phyloP scores from a whole-genome alignment of 495 filamentous ascomycete species.

The Friedmanniomyces endolithicus region DNA sequence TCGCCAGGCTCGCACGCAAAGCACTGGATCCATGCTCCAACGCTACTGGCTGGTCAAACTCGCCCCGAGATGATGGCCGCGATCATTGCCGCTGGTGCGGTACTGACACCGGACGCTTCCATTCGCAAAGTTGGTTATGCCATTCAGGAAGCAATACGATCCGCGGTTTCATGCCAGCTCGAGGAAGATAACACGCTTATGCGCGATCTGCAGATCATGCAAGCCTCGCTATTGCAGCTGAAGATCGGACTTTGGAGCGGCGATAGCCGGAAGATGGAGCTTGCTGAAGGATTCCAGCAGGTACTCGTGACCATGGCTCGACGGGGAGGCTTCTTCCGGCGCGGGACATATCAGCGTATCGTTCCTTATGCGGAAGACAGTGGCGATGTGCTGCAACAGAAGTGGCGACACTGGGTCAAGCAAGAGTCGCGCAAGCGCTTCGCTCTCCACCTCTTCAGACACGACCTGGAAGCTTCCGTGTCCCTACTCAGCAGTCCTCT shows the following conservation, averaged over 20 bases:
- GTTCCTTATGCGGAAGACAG: slow-evolving; percentile 35
- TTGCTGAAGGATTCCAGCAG: slow-evolving; percentile 48
- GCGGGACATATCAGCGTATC: slow-evolving; percentile 38
- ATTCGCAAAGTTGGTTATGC: slow-evolving; percentile 52
- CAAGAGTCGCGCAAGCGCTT: slow-evolving; percentile 34
- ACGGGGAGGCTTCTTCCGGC: slow-evolving; percentile 31
- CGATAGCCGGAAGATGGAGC: slow-evolving; percentile 54
- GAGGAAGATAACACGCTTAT: slow-evolving; percentile 48
- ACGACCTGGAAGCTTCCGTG: slow-evolving; percentile 48
- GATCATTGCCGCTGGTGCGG: slow-evolving; percentile 44
- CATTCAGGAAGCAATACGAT: slow-evolving; percentile 46
- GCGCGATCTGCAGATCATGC: slow-evolving; percentile 41
- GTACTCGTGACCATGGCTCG: slow-evolving; percentile 38
- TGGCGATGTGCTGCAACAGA: slow-evolving; percentile 38
- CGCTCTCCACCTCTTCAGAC: slow-evolving; percentile 43
- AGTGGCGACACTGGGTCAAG: slow-evolving; percentile 47
- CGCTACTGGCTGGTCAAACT: slow-evolving; percentile 34
- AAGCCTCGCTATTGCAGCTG: slow-evolving; percentile 42
- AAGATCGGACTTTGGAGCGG: slow-evolving; percentile 57
- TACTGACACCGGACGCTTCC: slow-evolving; percentile 41
- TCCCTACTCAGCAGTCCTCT: slow-evolving; percentile 43
- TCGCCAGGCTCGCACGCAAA: slow-evolving; percentile 38
- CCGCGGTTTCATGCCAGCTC: slow-evolving; percentile 39
- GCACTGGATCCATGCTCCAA: slow-evolving; percentile 47
- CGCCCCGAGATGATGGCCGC: slow-evolving; percentile 45